Base-by-base conservation (phyloP, 495 filamentous ascomycete genomes). In the Neurospora sp. region DNA sequence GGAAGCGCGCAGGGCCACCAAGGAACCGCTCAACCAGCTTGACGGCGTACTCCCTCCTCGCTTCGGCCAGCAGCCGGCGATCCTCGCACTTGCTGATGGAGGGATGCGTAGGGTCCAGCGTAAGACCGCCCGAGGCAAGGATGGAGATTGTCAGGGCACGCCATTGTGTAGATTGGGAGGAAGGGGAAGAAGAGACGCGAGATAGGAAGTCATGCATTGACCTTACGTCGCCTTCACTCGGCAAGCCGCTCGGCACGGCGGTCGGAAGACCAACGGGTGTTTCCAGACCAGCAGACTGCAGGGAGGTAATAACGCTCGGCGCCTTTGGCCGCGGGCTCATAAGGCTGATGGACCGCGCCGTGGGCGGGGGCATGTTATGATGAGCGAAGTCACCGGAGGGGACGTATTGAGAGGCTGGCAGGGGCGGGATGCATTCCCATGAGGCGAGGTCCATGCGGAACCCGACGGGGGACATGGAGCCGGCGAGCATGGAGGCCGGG, bases 21-120 rank as follows among this genome's bases (percentile, higher is more conserved):
- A 78, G 71, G 39, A 78, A 78, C 1, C 71, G 69, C 6, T 78
- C 76, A 17, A 71, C 74, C 0, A 78, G 70, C 10, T 70, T 70
- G 0, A 74, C 21, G 0, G 76, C 76, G 43, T 73, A 75, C 34
- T 76, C 75, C 2, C 72, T 71, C 0, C 74, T 71, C 3, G 76
- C 69, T 0, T 73, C 62, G 39, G 74, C 71, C 2, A 78, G 73
- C 7, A 71, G 66, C 4, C 66, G 73, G 10, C 42, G 66, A 21
- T 74, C 42, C 11, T 37, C 39, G 37, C 69, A 43, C 48, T 62
- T 34, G 2, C 39, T 37, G 15, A 69, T 19, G 6, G 72, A 21
- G 4, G 72, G 69, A 13, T 71, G 24, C 38, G 70, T 15, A 36
- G 37, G 37, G 5, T 73, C 34, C 34, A 36, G 34, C 45, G 45